A percentile compares a stretch with the other conserved stretches of the same genome.
Evolutionary conservation across 257 asterid genomes (phyloP).

Genomic region (Solanum piurae): DNA sequence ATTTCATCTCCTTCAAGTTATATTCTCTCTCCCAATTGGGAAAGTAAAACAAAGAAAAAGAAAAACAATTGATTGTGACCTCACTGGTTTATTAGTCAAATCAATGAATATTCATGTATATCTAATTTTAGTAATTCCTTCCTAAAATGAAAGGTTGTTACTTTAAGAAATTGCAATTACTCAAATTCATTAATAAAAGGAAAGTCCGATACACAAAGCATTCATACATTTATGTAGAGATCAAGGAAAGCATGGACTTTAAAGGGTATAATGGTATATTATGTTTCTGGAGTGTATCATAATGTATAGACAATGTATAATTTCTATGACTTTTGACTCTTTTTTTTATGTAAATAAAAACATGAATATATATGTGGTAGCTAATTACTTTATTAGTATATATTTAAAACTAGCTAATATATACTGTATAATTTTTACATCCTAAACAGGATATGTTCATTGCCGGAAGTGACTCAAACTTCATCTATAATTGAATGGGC

Average conservation of each 20-base stretch:
- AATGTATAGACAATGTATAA: too few relatives aligned
- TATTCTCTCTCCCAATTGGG: not conserved
- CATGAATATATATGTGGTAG: too few relatives aligned
- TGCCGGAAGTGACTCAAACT: conserved; percentile 13
- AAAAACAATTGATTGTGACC: not conserved
- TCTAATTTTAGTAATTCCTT: not conserved
- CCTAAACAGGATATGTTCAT: not conserved
- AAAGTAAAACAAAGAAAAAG: not conserved
- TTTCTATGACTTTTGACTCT: too few relatives aligned
- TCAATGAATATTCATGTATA: not conserved
- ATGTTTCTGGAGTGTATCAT: too few relatives aligned
- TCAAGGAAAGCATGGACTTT: not conserved
- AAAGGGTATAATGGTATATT: not conserved
- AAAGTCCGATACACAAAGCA: too few relatives aligned
- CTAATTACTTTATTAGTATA: too few relatives aligned
- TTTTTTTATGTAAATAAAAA: too few relatives aligned
- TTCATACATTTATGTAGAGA: not conserved
- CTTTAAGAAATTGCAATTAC: not conserved
- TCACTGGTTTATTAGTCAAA: not conserved
- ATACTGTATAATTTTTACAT: too few relatives aligned
- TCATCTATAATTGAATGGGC: conserved; percentile 11
- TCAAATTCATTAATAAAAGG: not conserved
- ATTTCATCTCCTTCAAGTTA: too few relatives aligned
- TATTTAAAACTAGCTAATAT: not conserved
- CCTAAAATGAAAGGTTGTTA: not conserved